Percentiles rank a stretch among this genome's conserved stretches.
phyloP scores from a whole-genome alignment of 2,329 filamentous ascomycete genomes.

The Stachybotrys chlorohalonatus region DNA sequence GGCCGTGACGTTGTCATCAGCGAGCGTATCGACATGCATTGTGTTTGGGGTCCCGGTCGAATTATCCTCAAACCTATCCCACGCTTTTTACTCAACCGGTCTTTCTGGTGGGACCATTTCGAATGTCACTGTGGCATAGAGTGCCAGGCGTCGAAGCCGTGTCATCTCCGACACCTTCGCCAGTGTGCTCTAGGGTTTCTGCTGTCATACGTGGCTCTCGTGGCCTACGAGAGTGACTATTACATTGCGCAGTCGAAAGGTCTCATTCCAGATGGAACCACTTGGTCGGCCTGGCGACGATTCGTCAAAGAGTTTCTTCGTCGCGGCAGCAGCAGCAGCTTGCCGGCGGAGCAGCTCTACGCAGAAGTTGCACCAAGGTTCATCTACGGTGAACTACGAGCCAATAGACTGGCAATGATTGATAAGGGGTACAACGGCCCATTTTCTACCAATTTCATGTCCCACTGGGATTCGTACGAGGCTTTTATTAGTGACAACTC shows the following conservation, averaged over 20 bases:
- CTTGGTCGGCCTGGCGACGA: not conserved
- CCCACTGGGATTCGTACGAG: slow-evolving; percentile 21
- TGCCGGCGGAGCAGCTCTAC: slow-evolving; percentile 2
- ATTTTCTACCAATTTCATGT: slow-evolving; percentile 12
- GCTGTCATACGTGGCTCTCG: not conserved
- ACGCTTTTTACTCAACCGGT: slow-evolving; percentile 23
- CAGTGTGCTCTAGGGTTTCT: not conserved
- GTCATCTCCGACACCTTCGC: not conserved
- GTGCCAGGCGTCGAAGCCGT: not conserved
- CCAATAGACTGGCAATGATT: slow-evolving; percentile 4
- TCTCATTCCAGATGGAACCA: not conserved
- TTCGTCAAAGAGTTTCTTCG: not conserved
- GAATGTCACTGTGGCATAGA: slow-evolving; percentile 1
- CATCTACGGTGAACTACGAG: slow-evolving; percentile 7
- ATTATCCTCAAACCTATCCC: slow-evolving; percentile 32
- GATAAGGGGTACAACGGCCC: slow-evolving; percentile 2
- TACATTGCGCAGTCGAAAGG: not conserved
- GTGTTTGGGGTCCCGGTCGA: slow-evolving; percentile 27
- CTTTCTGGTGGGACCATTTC: slow-evolving; percentile 25
- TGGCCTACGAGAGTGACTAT: not conserved
- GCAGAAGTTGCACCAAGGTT: slow-evolving; percentile 3
- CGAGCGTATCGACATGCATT: slow-evolving; percentile 27
- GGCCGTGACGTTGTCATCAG: slow-evolving; percentile 23
- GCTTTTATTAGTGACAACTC: slow-evolving; percentile 34
- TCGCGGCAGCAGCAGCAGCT: not conserved